phyloP scores from a whole-genome alignment of 2,329 filamentous ascomycete species.

The Cryphonectria naterciae region DNA sequence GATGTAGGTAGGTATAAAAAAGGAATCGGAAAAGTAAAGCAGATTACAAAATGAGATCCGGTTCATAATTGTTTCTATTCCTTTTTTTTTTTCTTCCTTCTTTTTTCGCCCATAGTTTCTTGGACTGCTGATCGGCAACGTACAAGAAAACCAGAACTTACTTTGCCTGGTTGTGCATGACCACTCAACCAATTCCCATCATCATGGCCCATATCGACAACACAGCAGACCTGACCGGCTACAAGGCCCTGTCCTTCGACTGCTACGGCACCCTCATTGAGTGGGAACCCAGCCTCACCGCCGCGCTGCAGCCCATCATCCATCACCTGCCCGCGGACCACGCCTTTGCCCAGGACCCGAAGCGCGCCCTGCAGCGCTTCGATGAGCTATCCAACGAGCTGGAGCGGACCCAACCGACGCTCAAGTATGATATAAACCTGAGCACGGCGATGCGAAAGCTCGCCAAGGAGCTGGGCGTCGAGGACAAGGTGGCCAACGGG shows the following conservation, averaged over 20 bases:
- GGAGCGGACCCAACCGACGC: conserved; percentile 57
- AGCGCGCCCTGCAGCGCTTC: conserved; percentile 48
- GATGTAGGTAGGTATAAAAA: neutral
- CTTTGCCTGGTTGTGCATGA: too few relatives aligned
- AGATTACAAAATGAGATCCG: neutral
- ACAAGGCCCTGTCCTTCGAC: conserved; percentile 67
- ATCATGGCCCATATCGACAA: conserved; percentile 21
- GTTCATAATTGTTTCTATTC: neutral
- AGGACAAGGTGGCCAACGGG: conserved; percentile 37
- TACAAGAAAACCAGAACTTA: neutral
- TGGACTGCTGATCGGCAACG: neutral
- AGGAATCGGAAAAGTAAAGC: neutral
- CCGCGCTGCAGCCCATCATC: conserved; percentile 55
- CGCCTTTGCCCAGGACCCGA: conserved; percentile 42
- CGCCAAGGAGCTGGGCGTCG: conserved; percentile 47
- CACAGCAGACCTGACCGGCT: conserved; percentile 34
- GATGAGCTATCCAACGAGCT: conserved; percentile 53
- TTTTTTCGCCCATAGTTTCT: too few relatives aligned
- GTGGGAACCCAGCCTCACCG: conserved; percentile 71
- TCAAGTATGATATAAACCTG: conserved; percentile 65
- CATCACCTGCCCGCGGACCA: conserved; percentile 46
- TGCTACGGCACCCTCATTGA: conserved; percentile 81
- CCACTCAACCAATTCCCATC: neutral
- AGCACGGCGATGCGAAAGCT: conserved; percentile 50
- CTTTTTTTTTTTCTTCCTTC: neutral